Evolutionary conservation across 2,329 filamentous ascomycete genomes (phyloP).

Genomic region (Cladosporium sp.): DNA sequence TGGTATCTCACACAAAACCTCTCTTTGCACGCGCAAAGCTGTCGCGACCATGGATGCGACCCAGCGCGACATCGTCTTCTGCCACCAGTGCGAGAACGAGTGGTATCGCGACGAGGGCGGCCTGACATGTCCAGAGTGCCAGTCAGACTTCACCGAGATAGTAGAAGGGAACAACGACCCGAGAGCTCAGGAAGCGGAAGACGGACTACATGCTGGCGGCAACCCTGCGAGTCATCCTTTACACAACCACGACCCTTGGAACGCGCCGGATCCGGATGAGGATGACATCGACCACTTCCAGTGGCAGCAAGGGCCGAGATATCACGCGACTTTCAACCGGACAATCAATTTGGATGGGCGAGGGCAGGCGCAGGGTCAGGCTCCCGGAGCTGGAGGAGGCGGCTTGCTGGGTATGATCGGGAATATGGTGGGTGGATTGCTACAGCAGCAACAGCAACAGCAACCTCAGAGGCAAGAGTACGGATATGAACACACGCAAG

Average conservation of each 20-base stretch:
- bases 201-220: constrained; percentile 28
- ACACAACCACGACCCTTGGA: constrained; percentile 51
- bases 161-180: constrained; percentile 39
- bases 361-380: constrained; percentile 25
- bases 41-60: constrained; percentile 2
- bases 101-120: constrained; percentile 74
- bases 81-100: constrained; percentile 76
- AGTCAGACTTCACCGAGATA: constrained; percentile 79
- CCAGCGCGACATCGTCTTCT: constrained; percentile 71
- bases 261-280: constrained; percentile 51
- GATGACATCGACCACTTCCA: constrained; percentile 40
- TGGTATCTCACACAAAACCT: neutral
- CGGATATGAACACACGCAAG: constrained; percentile 13
- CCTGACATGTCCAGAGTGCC: constrained; percentile 74
- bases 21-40: neutral
- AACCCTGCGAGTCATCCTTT: constrained; percentile 35
- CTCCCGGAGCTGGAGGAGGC: constrained; percentile 38
- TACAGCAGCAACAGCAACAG: constrained; percentile 22
- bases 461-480: constrained; percentile 8
- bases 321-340: constrained; percentile 41
- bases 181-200: constrained; percentile 22
- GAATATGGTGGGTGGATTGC: constrained; percentile 23
- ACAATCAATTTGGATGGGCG: constrained; percentile 35
- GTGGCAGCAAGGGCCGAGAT: constrained; percentile 35
- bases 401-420: constrained; percentile 39